A percentile compares a stretch with the other conserved stretches of the same genome.
Evolutionary conservation across 345 rosid species (phyloP).

Genomic region (Sonneratia alba): DNA sequence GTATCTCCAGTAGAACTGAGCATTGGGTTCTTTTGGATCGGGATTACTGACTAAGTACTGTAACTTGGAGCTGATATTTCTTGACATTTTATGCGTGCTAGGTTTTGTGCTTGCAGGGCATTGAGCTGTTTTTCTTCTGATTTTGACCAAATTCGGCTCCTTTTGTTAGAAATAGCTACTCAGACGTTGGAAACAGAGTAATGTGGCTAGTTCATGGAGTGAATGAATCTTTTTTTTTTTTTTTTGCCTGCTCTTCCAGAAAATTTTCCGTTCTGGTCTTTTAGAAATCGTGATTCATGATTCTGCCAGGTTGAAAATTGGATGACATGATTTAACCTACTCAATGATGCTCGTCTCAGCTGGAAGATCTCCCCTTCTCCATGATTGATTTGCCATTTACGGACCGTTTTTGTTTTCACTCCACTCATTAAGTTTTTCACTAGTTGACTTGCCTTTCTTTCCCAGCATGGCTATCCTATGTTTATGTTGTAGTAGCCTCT

Average conservation of each 20-base stretch:
- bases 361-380: background rate
- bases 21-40: background rate
- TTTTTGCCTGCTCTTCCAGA: background rate
- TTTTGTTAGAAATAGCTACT: background rate
- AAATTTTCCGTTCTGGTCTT: background rate
- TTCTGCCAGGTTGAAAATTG: background rate
- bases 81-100: background rate
- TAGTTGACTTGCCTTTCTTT: background rate
- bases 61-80: background rate
- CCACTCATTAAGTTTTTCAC: background rate
- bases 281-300: too few species aligned
- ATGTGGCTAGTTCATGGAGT: background rate
- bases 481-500: background rate
- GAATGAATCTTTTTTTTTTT: background rate
- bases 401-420: background rate
- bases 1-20: background rate
- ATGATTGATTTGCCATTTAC: background rate
- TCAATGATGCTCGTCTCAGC: background rate
- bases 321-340: background rate
- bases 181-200: background rate
- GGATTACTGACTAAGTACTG: background rate
- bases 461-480: background rate
- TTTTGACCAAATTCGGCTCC: background rate
- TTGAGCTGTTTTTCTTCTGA: background rate
- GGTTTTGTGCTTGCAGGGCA: background rate